These are phyloP conservation scores for Benincasa hispida DNA, from an alignment of 306 rosid species.

Conservation along the genomic window DNA sequence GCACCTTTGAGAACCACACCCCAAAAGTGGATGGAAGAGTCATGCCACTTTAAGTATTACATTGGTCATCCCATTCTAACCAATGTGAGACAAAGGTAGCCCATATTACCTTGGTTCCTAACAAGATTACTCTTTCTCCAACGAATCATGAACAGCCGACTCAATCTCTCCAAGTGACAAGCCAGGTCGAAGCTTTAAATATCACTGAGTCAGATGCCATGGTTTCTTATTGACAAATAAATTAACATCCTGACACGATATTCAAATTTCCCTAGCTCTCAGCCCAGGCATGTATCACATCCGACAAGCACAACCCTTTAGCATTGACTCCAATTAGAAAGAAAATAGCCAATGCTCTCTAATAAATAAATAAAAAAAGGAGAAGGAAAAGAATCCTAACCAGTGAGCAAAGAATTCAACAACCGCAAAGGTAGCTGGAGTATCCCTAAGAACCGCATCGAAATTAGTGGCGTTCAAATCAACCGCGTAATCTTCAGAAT, in stretches of 20 bases:
- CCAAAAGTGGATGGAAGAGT: no score
- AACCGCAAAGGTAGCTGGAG: conserved; percentile 67
- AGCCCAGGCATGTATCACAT: neutral
- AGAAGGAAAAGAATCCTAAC: conserved; percentile 19
- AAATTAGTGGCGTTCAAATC: conserved; percentile 67
- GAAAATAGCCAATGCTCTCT: neutral
- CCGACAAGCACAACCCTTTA: neutral
- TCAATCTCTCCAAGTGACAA: neutral
- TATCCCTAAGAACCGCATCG: conserved; percentile 54
- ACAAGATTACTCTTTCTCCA: neutral
- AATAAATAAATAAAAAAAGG: neutral
- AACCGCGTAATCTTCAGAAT: conserved; percentile 52
- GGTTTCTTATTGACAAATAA: neutral
- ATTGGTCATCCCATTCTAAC: no score
- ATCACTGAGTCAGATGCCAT: neutral
- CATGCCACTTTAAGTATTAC: no score
- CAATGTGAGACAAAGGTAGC: no score
- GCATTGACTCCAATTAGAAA: neutral
- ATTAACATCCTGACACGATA: neutral
- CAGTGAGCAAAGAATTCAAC: conserved; percentile 89
- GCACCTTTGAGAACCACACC: no score
- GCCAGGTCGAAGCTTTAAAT: neutral
- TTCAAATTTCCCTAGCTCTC: neutral
- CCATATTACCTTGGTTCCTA: no score
- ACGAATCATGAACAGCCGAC: neutral